Base-by-base conservation (phyloP, 805 yeast species). In the Zygotorulaspora danielsina region DNA sequence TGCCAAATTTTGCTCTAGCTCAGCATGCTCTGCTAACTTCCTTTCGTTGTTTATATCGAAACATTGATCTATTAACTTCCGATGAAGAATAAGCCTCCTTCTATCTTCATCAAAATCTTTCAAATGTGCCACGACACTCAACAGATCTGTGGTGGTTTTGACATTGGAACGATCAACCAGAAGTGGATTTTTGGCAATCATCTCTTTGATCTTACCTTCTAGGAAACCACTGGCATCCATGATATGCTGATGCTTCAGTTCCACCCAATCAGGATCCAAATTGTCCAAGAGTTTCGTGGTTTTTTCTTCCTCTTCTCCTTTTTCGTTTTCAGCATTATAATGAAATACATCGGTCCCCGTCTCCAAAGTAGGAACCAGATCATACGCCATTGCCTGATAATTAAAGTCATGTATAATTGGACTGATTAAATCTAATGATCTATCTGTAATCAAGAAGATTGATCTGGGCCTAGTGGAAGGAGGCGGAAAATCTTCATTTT, bases 341-440 rank as follows among this genome's bases (percentile, higher is more conserved):
- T 56, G 65, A 57, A 76, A 81, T n/a, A 56, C 54, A 48, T 72
- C 66, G 38, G 67, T 61, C 60, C 63, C 65, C 51, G 56, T 49
- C 31, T 71, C 66, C n/a, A 64, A 55, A 25, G 67, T 74, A 20
- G 65, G 66, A 2, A 73, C 71, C 19, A 82, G 63, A 60, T 90
- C 98, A 66, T 82, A 81, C 13, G 89, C 83, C 84, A 89, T 80
- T 4, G 97, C 89, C 63, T 90, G 95, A 62, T 89, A 93, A 17
- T 82, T 76, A 62, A 89, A 86, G 58, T 87, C 96, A 61, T 93
- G 97, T 39, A 89, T 63, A 33, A 93, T 59, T 0, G 97, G 96
- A 5, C 93, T 84, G 52, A 76, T 76, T 34, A 83, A 67, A 59
- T 94, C 98, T 57, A 88, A 58, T 1, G 95, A 73, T 46, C 99